These are phyloP conservation scores for Leccinellum rugosiceps DNA, from an alignment of 768 basidiomycete species.

Conservation along the genomic window DNA sequence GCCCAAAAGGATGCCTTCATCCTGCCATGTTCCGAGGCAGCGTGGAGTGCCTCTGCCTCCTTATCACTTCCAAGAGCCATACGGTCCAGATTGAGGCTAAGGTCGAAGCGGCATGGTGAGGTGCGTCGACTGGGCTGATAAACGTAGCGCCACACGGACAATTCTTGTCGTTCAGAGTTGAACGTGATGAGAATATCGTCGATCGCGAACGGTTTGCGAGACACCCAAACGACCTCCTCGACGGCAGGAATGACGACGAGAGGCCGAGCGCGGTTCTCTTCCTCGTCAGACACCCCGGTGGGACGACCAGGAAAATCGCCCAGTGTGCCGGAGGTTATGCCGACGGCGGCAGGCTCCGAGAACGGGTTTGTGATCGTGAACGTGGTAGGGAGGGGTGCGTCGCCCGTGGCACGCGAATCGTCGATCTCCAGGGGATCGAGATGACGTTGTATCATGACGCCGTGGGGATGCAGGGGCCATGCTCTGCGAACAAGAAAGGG, in stretches of 20 bases:
- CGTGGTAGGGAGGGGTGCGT: conserved; percentile 71
- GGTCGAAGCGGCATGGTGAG: conserved; percentile 51
- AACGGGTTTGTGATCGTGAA: conserved; percentile 78
- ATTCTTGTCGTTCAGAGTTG: conserved; percentile 45
- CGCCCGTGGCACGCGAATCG: conserved; percentile 64
- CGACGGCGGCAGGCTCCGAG: conserved; percentile 69
- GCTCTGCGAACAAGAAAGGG: conserved; percentile 79
- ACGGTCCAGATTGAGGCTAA: conserved; percentile 61
- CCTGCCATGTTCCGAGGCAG: conserved; percentile 53
- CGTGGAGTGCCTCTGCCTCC: conserved; percentile 40
- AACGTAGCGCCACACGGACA: conserved; percentile 73
- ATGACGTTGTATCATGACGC: conserved; percentile 74
- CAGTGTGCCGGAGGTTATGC: conserved; percentile 59
- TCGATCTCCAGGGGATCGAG: conserved; percentile 64
- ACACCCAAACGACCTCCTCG: conserved; percentile 65
- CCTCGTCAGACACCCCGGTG: conserved; percentile 50
- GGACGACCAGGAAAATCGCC: conserved; percentile 37
- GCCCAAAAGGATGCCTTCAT: conserved; percentile 77
- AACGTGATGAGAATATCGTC: conserved; percentile 58
- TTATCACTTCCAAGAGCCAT: conserved; percentile 58
- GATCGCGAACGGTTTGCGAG: conserved; percentile 39
- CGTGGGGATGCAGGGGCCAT: conserved; percentile 77
- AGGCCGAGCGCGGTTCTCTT: conserved; percentile 47
- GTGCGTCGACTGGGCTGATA: conserved; percentile 45
- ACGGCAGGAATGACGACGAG: conserved; percentile 56